Percentiles rank a stretch among this genome's conserved stretches.
Evolutionary conservation across 805 yeast genomes (phyloP).

Genomic region (Sugiyamaella floridensis): DNA sequence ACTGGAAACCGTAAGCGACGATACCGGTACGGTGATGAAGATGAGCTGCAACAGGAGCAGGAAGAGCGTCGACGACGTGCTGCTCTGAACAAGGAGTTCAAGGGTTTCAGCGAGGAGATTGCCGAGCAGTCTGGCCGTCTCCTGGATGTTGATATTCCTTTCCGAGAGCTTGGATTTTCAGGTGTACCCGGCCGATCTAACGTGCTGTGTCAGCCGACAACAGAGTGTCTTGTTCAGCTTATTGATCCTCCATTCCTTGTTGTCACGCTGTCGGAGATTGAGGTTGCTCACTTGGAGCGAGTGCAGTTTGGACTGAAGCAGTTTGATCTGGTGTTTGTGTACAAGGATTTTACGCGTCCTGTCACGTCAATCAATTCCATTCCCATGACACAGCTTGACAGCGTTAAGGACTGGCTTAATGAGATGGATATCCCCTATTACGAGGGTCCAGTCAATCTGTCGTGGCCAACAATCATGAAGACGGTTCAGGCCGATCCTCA

Average conservation of each 20-base stretch:
- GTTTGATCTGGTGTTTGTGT: constrained; percentile 94
- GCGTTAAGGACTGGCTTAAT: constrained; percentile 93
- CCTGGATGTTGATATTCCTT: constrained; percentile 86
- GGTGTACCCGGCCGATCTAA: constrained; percentile 97
- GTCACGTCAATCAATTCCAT: constrained; percentile 91
- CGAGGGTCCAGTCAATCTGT: constrained; percentile 92
- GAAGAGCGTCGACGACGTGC: constrained; percentile 93
- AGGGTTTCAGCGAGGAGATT: constrained; percentile 79
- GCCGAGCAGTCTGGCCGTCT: constrained; percentile 80
- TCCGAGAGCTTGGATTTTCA: constrained; percentile 91
- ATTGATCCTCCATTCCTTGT: constrained; percentile 94
- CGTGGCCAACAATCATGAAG: constrained; percentile 94
- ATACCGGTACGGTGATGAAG: constrained; percentile 92
- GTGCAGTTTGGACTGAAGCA: constrained; percentile 95
- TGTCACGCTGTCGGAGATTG: constrained; percentile 84
- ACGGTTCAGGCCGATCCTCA: constrained; percentile 88
- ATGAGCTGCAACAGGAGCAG: constrained; percentile 96
- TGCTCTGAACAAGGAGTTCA: constrained; percentile 85
- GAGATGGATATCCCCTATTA: constrained; percentile 93
- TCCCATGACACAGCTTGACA: constrained; percentile 87
- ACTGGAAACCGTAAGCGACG: constrained; percentile 89
- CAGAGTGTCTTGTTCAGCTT: constrained; percentile 91
- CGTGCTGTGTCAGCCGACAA: constrained; percentile 91
- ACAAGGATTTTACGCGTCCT: constrained; percentile 80
- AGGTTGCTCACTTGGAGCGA: constrained; percentile 91